Evolutionary conservation across 148 eudicot species (phyloP), one percentile per base, ranked within the genome.

Genomic region (Beta vulgaris): DNA sequence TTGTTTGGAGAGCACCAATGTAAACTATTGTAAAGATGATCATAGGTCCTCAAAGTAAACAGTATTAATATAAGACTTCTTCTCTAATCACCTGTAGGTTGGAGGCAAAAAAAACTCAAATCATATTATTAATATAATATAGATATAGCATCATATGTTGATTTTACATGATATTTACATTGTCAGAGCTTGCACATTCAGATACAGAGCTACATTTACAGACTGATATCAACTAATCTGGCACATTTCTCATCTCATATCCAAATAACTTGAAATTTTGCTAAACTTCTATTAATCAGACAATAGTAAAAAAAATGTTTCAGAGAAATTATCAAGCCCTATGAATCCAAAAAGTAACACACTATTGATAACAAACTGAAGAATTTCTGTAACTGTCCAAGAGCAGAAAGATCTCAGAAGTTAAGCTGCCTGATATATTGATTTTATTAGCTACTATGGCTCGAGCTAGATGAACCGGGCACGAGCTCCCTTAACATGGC

Each of bases 401-500:
- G n/a, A n/a, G n/a, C n/a, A n/a, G n/a, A n/a, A n/a, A n/a, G n/a
- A n/a, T n/a, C n/a, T n/a, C n/a, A n/a, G n/a, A n/a, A n/a, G n/a
- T n/a, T n/a, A n/a, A n/a, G n/a, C n/a, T n/a, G n/a, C n/a, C 60
- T 21, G 39, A 12, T 9, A 12, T 25, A 4, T 10, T 21, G 36
- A 19, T 46, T 62, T 34, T 12, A 26, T 68, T 55, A 82, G 72
- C 74, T 53, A 54, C 80, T 75, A 73, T 79, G 74, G 64, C 82
- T 76, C 28, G 73, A 80, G 53, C 81, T 74, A 26, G 77, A 69
- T 28, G 80, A 76, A 29, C 71, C 88, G 18, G 84, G 85, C 32
- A 73, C 66, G n/a, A 92, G 87, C 69, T 95, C 96, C 73, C 98
- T 87, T 26, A 95, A 66, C 96, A 95, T 86, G 42, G 98, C 92